Evolutionary conservation across 306 rosid species (phyloP), one percentile per base, ranked within the genome.

Genomic region (Gastrolobium bilobum): DNA sequence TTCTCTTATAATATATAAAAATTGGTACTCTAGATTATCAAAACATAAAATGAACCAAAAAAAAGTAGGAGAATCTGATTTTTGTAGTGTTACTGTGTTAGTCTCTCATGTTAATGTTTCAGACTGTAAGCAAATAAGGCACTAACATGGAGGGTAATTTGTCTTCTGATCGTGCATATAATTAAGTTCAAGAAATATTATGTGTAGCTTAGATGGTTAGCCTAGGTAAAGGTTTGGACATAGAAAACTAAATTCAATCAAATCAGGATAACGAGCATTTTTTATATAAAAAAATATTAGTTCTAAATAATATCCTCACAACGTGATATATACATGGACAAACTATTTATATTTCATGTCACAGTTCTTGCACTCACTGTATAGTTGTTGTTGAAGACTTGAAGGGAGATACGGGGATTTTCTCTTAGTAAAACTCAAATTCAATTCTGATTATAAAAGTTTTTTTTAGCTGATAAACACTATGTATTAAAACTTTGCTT

Each of bases 341-440:
- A 47, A 30, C 4, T 46, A 75, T 6, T 30, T 50, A 10, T 9
- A 44, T 38, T 6, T 64, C 31, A 33, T 47, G 37, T 4, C 29
- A 38, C 57, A 40, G n/a, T 51, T 77, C 42, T 39, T 44, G 31
- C 58, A 42, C 30, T 62, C 11, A 11, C 1, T 69, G 44, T 53
- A 14, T 43, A 61, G n/a, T 58, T 7, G 11, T 10, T 39, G 62
- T 52, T 42, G 60, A 39, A 38, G 62, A 2, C 8, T 52, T 42
- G 60, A 39, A 38, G 62, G 4, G 13, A n/a, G 38, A 76, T n/a
- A 10, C 2, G 29, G 39, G 62, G 51, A 30, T 57, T 63, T 56
- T 10, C 75, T 67, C 38, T 43, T 46, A 38, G 67, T 54, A 53
- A 52, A 53, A 31, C 73, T 75, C 51, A 76, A 47, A 63, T 53